Evolutionary conservation across 345 rosid species (phyloP), one percentile per base, ranked within the genome.

Genomic region (Salix arbutifolia): DNA sequence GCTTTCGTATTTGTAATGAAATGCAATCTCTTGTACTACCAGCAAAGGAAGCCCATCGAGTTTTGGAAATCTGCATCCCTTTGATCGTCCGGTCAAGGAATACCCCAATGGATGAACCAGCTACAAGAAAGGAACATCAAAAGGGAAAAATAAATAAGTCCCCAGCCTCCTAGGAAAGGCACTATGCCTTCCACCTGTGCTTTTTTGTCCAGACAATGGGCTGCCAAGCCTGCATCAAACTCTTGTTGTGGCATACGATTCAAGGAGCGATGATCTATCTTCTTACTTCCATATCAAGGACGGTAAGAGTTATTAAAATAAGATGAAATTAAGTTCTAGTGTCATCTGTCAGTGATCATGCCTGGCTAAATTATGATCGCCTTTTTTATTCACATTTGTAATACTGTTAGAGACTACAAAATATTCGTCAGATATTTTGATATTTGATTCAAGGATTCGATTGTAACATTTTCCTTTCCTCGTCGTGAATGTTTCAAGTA

Each of bases 31-130:
- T 0, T 35, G 3, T 18, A 40, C 52, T 26, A 64, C 58, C 88
- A 88, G 93, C 96, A 91, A 72, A 81, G 89, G 68, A 89, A 86
- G 79, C 90, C 86, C 21, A 62, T 81, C 3, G 86, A 91, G 66
- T 88, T 89, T 81, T 88, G 93, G 93, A 88, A 64, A 75, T 81
- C 91, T 67, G 56, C 86, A 25, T 62, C 83, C 56, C 60, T 44
- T 1, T 89, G 85, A 86, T 65, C 48, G 30, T 5, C 0, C 13
- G 58, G 23, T 42, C 46, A 0, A 42, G 46, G 46, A 42, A 42
- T 10, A 14, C 46, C 40, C 46, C 46, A 42, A 2, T 42, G 46
- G 46, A 42, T 11, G 46, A 42, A 0, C 46, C 13, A 0, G 12
- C 46, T 42, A 11, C 14, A 42, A 10, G 46, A 40, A 40, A 40